Percentiles rank a stretch among this genome's conserved stretches.
phyloP scores from a whole-genome alignment of 371 early-diverging fungal genomes.

The Mucor circinelloides region DNA sequence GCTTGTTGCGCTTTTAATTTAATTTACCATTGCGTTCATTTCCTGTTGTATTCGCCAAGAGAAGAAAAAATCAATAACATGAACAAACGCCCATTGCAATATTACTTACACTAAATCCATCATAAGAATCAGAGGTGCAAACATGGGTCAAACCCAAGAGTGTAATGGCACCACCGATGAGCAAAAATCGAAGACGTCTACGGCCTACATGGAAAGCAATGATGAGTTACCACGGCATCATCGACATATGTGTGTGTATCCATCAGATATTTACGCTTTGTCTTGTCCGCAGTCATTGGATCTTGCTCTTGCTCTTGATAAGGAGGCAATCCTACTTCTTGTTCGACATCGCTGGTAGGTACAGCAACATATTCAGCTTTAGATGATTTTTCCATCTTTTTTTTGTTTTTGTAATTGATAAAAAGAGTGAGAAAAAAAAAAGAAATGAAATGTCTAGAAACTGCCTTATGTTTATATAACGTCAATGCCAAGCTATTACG shows the following conservation, averaged over 20 bases:
- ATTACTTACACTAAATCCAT: not conserved
- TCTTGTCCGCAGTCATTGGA: not conserved
- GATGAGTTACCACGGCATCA: not conserved
- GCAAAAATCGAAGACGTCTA: constrained; percentile 10
- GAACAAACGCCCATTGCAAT: not conserved
- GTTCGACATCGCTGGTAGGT: constrained; percentile 21
- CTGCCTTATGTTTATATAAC: not conserved
- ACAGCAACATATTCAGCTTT: constrained; percentile 23
- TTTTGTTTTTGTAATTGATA: not conserved
- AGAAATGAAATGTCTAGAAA: not conserved
- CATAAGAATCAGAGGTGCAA: not conserved
- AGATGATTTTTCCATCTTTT: constrained; percentile 15
- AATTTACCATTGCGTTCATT: not conserved
- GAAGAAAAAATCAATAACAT: not conserved
- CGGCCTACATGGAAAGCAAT: not conserved
- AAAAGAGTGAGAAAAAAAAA: not conserved
- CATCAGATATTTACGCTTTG: not conserved
- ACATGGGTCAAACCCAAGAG: constrained; percentile 21
- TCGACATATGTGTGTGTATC: not conserved
- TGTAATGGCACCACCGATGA: constrained; percentile 28
- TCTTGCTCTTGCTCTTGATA: constrained; percentile 9
- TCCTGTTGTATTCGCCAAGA: not conserved
- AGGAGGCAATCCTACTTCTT: constrained; percentile 12
- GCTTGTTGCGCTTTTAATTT: not conserved
- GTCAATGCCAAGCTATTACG: not conserved